Percentiles rank a stretch among this genome's conserved stretches.
These are phyloP conservation scores for Boletellus deceptivus DNA, from an alignment of 1,284 basidiomycete species.

Conservation along the genomic window DNA sequence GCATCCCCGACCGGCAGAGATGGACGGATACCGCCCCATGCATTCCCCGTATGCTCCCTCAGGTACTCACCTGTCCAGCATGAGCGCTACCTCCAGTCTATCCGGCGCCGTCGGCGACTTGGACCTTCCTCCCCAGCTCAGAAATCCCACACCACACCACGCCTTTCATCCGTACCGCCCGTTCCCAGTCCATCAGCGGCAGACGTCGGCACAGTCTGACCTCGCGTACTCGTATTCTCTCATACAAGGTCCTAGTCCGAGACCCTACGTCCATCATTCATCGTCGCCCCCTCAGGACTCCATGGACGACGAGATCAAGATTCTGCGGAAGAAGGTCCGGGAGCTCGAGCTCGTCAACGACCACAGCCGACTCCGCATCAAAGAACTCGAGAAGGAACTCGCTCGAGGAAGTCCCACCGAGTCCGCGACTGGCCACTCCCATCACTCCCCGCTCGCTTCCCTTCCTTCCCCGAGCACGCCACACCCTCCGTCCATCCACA, in stretches of 20 bases:
- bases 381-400: slow-evolving; percentile 47
- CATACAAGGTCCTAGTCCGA: slow-evolving; percentile 24
- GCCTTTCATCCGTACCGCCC: slow-evolving; percentile 27
- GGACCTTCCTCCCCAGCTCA: slow-evolving; percentile 39
- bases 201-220: slow-evolving; percentile 28
- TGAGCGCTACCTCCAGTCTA: slow-evolving; percentile 51
- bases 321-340: slow-evolving; percentile 39
- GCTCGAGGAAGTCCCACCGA: slow-evolving; percentile 32
- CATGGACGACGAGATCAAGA: slow-evolving; percentile 40
- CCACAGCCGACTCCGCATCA: slow-evolving; percentile 43
- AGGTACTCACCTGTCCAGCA: slow-evolving; percentile 33
- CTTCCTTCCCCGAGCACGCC: slow-evolving; percentile 36
- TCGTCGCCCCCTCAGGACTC: slow-evolving; percentile 30
- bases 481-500: slow-evolving; percentile 41
- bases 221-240: slow-evolving; percentile 23
- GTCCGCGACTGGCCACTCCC: slow-evolving; percentile 24
- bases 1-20: slow-evolving; percentile 15
- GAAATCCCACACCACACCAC: slow-evolving; percentile 35
- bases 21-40: slow-evolving; percentile 28
- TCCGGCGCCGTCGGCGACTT: slow-evolving; percentile 61
- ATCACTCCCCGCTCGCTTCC: slow-evolving; percentile 11
- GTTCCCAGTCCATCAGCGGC: slow-evolving; percentile 27
- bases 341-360: slow-evolving; percentile 49
- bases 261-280: slow-evolving; percentile 22
- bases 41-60: slow-evolving; percentile 30